These are phyloP conservation scores for Sanghuangporus baumii DNA, from an alignment of 1,284 basidiomycete species.

Conservation along the genomic window DNA sequence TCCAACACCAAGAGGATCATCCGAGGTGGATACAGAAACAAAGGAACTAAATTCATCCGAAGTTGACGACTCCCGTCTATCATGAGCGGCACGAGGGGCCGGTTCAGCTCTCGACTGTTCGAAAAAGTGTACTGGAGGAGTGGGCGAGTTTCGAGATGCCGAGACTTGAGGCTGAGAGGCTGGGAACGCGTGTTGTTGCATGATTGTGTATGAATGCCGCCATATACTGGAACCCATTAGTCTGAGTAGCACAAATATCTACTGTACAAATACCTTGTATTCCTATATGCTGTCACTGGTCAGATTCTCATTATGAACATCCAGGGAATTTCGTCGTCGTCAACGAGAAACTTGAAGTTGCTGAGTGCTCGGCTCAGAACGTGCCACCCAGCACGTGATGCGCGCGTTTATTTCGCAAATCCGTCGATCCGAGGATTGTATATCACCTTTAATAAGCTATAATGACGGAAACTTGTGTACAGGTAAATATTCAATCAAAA, in stretches of 20 bases:
- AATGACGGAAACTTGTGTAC: neutral
- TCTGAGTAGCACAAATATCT: neutral
- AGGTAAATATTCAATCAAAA: constrained; percentile 1
- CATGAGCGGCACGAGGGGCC: neutral
- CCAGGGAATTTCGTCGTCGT: neutral
- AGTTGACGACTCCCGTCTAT: constrained; percentile 17
- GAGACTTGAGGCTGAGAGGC: neutral
- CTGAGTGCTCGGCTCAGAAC: too few relatives aligned
- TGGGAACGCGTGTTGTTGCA: neutral
- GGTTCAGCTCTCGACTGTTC: neutral
- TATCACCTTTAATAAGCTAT: neutral
- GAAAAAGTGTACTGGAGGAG: neutral
- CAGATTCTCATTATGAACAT: neutral
- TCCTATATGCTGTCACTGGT: neutral
- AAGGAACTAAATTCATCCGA: constrained; percentile 62
- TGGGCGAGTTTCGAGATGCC: neutral
- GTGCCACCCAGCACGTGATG: neutral
- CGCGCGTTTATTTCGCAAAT: neutral
- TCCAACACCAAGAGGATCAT: constrained; percentile 45
- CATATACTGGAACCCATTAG: neutral
- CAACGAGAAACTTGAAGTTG: neutral
- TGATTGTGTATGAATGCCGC: neutral
- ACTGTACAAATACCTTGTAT: neutral
- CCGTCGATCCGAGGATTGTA: too few relatives aligned
- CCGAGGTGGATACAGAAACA: constrained; percentile 52